phyloP scores from a whole-genome alignment of 1,284 basidiomycete genomes.

The Moesziomyces parantarcticus region DNA sequence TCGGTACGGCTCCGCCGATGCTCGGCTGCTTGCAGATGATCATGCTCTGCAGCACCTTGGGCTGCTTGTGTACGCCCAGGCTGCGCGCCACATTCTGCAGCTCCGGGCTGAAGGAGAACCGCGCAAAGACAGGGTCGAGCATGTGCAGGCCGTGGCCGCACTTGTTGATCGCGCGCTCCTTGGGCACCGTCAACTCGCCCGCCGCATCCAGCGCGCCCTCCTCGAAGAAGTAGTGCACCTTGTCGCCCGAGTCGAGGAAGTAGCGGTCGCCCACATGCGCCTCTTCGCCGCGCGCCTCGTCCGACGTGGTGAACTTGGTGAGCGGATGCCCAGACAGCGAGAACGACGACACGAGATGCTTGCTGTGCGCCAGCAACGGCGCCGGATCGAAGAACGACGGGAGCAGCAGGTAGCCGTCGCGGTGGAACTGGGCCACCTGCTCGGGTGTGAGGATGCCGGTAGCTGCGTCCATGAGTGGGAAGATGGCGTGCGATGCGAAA shows the following conservation, averaged over 20 bases:
- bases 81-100: constrained; percentile 47
- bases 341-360: constrained; percentile 82
- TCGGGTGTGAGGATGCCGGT: constrained; percentile 25
- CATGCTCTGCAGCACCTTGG: constrained; percentile 88
- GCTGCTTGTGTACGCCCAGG: constrained; percentile 42
- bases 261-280: constrained; percentile 80
- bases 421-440: constrained; percentile 55
- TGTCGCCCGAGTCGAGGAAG: constrained; percentile 86
- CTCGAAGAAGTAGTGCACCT: constrained; percentile 84
- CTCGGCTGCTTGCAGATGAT: constrained; percentile 71
- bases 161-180: constrained; percentile 54
- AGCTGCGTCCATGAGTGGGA: background rate
- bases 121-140: constrained; percentile 79
- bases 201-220: constrained; percentile 74
- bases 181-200: constrained; percentile 46
- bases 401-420: constrained; percentile 78
- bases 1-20: constrained; percentile 64
- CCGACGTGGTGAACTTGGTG: constrained; percentile 86
- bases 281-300: constrained; percentile 25
- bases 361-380: constrained; percentile 74
- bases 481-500: background rate
- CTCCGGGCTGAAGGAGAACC: constrained; percentile 38
- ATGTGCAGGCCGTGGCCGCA: constrained; percentile 75
- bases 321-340: constrained; percentile 81
- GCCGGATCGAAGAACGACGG: constrained; percentile 79